Evolutionary conservation across 257 asterid genomes (phyloP).

Genomic region (Nicotiana undulata): DNA sequence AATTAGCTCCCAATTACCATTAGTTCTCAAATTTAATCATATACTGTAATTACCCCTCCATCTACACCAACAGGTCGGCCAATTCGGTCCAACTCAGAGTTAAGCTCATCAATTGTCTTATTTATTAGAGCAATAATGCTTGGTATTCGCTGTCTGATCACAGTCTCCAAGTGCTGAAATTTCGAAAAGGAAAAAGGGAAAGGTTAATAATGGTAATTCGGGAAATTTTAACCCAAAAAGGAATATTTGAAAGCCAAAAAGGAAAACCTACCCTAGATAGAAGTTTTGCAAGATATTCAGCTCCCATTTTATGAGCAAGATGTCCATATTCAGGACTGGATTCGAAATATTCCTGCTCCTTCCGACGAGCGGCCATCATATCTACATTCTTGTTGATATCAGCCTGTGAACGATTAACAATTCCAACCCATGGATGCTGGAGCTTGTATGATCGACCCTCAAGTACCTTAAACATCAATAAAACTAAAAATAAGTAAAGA

Average conservation of each 20-base stretch:
- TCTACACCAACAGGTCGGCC: slow-evolving; percentile 89
- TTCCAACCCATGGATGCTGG: slow-evolving; percentile 96
- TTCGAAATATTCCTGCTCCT: slow-evolving; percentile 83
- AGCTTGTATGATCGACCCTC: slow-evolving; percentile 94
- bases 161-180: slow-evolving; percentile 83
- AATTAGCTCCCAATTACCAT: background rate
- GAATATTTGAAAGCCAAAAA: slow-evolving; percentile 5
- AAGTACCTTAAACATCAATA: slow-evolving; percentile 54
- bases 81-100: slow-evolving; percentile 89
- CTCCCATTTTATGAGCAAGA: slow-evolving; percentile 88
- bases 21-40: background rate
- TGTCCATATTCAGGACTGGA: slow-evolving; percentile 94
- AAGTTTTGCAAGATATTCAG: slow-evolving; percentile 91
- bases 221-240: background rate
- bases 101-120: slow-evolving; percentile 88
- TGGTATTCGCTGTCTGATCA: slow-evolving; percentile 89
- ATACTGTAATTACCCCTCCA: slow-evolving; percentile 72
- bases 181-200: background rate
- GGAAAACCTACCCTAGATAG: slow-evolving; percentile 50
- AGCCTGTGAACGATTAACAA: slow-evolving; percentile 96
- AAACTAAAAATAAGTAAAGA: slow-evolving; percentile 11
- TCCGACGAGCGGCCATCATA: slow-evolving; percentile 80
- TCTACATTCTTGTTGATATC: slow-evolving; percentile 87
- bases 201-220: background rate
- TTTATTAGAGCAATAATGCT: slow-evolving; percentile 86